Conservation (phyloP, 2,329 filamentous ascomycete species). For the Aspergillus brunneoviolaceus region DNA sequence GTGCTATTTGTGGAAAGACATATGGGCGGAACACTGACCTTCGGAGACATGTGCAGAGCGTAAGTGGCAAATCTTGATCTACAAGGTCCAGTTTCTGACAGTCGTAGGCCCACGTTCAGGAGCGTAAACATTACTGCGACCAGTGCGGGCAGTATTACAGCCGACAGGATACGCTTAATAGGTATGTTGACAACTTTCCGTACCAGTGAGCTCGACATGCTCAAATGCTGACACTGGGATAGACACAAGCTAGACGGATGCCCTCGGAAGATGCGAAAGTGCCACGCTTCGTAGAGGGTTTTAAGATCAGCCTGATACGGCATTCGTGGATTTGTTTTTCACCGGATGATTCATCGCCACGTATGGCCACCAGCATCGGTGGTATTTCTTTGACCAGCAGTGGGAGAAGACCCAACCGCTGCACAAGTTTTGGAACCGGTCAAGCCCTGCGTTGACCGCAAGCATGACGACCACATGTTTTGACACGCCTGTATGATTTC, state of each 20-base stretch:
- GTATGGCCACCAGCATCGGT: too few relatives aligned
- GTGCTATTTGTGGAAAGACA: slow-evolving; percentile 67
- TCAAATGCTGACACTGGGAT: slow-evolving; percentile 4
- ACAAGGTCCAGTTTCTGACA: slow-evolving; percentile 42
- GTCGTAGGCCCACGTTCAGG: slow-evolving; percentile 70
- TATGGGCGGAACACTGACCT: slow-evolving; percentile 85
- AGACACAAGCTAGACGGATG: slow-evolving; percentile 23
- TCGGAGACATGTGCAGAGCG: slow-evolving; percentile 54
- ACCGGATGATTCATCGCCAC: too few relatives aligned
- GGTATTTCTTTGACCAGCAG: too few relatives aligned
- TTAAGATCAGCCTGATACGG: too few relatives aligned
- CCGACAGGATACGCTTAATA: slow-evolving; percentile 77
- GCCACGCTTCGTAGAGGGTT: neutral
- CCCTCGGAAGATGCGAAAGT: slow-evolving; percentile 8
- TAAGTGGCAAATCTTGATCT: slow-evolving; percentile 34
- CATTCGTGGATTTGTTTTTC: too few relatives aligned
- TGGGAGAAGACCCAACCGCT: neutral
- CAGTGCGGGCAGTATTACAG: slow-evolving; percentile 72
- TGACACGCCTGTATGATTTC: neutral
- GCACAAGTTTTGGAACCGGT: neutral
- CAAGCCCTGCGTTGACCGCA: neutral
- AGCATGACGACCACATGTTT: neutral
- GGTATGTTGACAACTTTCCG: slow-evolving; percentile 52
- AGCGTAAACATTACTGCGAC: slow-evolving; percentile 67
- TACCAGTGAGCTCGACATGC: neutral